Evolutionary conservation across 768 basidiomycete species (phyloP), one percentile per base, ranked within the genome.

Genomic region (Strobilomyces confusus): DNA sequence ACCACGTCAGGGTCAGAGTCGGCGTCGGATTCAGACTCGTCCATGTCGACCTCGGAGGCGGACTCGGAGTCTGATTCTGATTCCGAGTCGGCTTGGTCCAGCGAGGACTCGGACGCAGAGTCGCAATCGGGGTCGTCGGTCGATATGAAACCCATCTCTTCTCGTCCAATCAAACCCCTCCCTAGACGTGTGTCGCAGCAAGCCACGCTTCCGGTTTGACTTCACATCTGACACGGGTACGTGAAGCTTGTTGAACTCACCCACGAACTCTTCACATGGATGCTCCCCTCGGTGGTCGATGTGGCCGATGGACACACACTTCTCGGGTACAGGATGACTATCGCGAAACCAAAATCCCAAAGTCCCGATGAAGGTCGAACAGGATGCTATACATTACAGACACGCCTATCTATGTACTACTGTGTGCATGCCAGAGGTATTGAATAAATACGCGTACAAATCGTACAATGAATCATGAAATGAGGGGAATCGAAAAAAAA

Each of bases 141-240:
- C 22, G 73, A 74, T 44, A 73, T 77, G 49, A 72, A 67, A 12
- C 72, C 71, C n/a, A 67, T 78, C 45, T 61, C 68, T 22, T 73
- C 77, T 1, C 71, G 80, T 26, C 69, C 70, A 30, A 75, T 79
- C 52, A 78, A 70, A 56, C 78, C 80, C 25, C 72, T 81, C 32
- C 80, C 80, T 9, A 70, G 67, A 56, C 75, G 79, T 38, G 56
- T 58, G n/a, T 52, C 48, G 6, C 55, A 47, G 43, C 54, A 56
- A 48, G 61, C 73, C 5, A 59, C 67, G 33, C 68, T 73, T 32
- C 67, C 71, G 4, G 66, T 72, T n/a, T 75, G 49, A 54, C 44
- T 36, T 46, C 32, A 17, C 38, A 17, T 38, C 40, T 9, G 4
- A 20, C 8, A 7, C 22, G 19, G 37, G 20, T 20, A 22, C 23